These are phyloP conservation scores for Phyllosticta citrichinensis DNA, from an alignment of 2,329 filamentous ascomycete genomes.

Conservation along the genomic window DNA sequence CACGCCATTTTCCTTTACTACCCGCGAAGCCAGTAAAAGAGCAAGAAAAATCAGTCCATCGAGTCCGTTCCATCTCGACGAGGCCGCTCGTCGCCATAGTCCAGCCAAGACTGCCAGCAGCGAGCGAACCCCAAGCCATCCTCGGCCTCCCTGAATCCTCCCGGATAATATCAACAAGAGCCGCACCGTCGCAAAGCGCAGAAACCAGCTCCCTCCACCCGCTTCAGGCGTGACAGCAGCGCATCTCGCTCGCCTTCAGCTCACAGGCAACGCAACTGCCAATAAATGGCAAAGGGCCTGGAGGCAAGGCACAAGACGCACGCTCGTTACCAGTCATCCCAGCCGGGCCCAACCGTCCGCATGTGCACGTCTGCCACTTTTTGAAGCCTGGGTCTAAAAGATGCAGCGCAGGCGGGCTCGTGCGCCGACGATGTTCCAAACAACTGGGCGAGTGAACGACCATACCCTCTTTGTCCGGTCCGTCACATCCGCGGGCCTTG, in stretches of 20 bases:
- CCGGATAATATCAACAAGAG: conserved; percentile 23
- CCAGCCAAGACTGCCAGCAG: conserved; percentile 1
- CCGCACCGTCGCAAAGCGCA: conserved; percentile 23
- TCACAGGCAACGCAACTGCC: not conserved
- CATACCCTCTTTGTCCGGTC: conserved; percentile 35
- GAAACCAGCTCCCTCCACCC: conserved; percentile 29
- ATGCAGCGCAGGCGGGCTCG: conserved; percentile 26
- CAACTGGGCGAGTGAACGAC: conserved; percentile 30
- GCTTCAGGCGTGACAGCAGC: conserved; percentile 9
- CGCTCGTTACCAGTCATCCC: conserved; percentile 34
- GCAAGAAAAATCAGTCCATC: not conserved
- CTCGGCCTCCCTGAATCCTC: conserved; percentile 1
- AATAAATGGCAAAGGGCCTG: conserved; percentile 11
- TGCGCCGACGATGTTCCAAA: conserved; percentile 15
- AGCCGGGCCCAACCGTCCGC: conserved; percentile 12
- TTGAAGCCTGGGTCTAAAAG: conserved; percentile 27
- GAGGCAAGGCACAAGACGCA: conserved; percentile 31
- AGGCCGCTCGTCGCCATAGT: conserved; percentile 6
- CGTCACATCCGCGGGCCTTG: conserved; percentile 15
- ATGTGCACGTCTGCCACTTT: conserved; percentile 19
- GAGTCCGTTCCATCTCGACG: conserved; percentile 10
- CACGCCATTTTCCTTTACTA: not conserved
- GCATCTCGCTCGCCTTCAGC: conserved; percentile 26
- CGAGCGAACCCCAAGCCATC: conserved; percentile 2
- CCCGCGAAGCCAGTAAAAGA: not conserved